Percentiles rank a stretch among this genome's conserved stretches.
phyloP scores from a whole-genome alignment of 2,329 filamentous ascomycete genomes.

The Diaporthe ampelina region DNA sequence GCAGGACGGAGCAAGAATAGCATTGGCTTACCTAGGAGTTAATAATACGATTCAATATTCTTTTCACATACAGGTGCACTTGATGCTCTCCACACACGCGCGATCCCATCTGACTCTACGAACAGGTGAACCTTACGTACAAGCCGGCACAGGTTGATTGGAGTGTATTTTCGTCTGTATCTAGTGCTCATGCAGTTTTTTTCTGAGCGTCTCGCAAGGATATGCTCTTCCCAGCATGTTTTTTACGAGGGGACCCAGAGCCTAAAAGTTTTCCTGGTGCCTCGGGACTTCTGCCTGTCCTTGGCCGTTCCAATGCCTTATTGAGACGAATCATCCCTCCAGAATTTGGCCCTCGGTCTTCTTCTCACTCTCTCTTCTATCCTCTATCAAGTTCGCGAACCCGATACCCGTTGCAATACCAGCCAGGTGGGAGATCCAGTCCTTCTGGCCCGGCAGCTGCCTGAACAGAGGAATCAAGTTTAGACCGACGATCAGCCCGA shows the following conservation, averaged over 20 bases:
- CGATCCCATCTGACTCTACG: not conserved
- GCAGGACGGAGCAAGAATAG: slow-evolving; percentile 7
- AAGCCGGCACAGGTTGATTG: not conserved
- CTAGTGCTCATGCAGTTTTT: not conserved
- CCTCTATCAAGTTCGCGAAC: slow-evolving; percentile 55
- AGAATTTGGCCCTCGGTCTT: not conserved
- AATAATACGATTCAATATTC: slow-evolving; percentile 38
- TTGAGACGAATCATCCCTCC: not conserved
- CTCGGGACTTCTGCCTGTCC: not conserved
- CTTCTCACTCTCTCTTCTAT: slow-evolving; percentile 45
- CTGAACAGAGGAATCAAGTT: slow-evolving; percentile 64
- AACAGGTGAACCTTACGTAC: too few species aligned
- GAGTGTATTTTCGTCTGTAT: not conserved
- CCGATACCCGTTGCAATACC: slow-evolving; percentile 64
- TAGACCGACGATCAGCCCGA: slow-evolving; percentile 64
- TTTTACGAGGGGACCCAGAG: not conserved
- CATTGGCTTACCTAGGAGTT: slow-evolving; percentile 31
- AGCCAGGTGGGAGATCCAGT: slow-evolving; percentile 67
- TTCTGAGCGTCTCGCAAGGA: not conserved
- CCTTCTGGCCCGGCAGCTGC: slow-evolving; percentile 57
- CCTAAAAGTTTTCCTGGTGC: not conserved
- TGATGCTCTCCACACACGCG: not conserved
- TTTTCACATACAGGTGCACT: not conserved
- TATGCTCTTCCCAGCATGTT: not conserved
- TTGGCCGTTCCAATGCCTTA: not conserved